Conservation (phyloP, 768 basidiomycete genomes). For the Lentinus tigrinus region DNA sequence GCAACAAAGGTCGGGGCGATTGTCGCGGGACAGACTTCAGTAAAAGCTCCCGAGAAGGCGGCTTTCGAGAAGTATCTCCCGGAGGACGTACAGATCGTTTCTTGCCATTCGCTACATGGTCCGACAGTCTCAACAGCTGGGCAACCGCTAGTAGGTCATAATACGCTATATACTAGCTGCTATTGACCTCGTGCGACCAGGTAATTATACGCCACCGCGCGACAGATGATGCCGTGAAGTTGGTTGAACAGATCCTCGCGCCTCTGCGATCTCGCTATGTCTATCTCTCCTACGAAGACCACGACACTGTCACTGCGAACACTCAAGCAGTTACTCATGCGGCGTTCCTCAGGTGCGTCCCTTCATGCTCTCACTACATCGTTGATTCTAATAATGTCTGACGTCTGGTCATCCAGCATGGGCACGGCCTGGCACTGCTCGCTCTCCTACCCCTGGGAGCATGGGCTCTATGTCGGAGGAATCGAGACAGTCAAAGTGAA, state of each 20-base stretch:
- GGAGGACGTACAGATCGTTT: conserved; percentile 82
- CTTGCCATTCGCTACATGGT: conserved; percentile 93
- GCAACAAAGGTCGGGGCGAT: conserved; percentile 92
- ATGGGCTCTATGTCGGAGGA: conserved; percentile 91
- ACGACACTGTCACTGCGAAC: conserved; percentile 95
- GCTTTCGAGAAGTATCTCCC: conserved; percentile 92
- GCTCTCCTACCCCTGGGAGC: conserved; percentile 90
- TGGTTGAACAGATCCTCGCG: conserved; percentile 82
- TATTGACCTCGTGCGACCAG: conserved; percentile 38
- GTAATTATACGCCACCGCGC: conserved; percentile 88
- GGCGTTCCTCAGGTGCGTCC: conserved; percentile 85
- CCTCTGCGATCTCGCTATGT: conserved; percentile 86
- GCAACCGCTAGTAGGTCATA: conserved; percentile 73
- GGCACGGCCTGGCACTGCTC: conserved; percentile 91
- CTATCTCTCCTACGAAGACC: conserved; percentile 93
- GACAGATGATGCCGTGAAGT: conserved; percentile 60
- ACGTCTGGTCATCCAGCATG: conserved; percentile 60
- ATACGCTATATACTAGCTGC: not conserved
- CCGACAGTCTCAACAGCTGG: conserved; percentile 85
- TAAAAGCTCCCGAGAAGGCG: conserved; percentile 88
- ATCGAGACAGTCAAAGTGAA: conserved; percentile 99
- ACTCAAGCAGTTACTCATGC: conserved; percentile 99
- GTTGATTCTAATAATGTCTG: not conserved
- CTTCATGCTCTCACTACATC: not conserved
- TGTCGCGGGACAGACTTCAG: conserved; percentile 94